Percentiles rank a stretch among this genome's conserved stretches.
Conservation (phyloP, 805 yeast species). For the Nakazawaea wickerhamii region DNA sequence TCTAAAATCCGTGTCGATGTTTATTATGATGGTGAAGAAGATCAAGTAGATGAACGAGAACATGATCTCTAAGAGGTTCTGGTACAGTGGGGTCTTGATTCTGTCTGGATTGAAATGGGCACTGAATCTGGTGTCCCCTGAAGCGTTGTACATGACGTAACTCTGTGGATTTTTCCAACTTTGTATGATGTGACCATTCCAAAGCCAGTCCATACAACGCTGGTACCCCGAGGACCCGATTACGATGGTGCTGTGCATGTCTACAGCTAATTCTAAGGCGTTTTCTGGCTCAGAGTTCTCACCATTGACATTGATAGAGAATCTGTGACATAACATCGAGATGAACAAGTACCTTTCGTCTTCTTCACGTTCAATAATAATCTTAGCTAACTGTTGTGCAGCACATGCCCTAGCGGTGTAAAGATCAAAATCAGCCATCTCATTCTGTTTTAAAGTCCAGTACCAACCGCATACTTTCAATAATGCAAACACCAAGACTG, state of each 20-base stretch:
- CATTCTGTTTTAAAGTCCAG: conserved; percentile 48
- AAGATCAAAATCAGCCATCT: conserved; percentile 63
- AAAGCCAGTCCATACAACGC: conserved; percentile 80
- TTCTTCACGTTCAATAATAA: conserved; percentile 56
- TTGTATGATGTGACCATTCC: conserved; percentile 93
- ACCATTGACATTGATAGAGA: conserved; percentile 57
- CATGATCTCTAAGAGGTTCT: conserved; percentile 63
- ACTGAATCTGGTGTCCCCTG: conserved; percentile 45
- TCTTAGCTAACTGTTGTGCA: conserved; percentile 70
- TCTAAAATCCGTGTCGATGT: conserved; percentile 40
- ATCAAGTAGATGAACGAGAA: conserved; percentile 59
- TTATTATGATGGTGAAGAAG: conserved; percentile 59
- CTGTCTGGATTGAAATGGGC: conserved; percentile 78
- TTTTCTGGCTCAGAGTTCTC: conserved; percentile 59
- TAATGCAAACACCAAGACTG: conserved; percentile 63
- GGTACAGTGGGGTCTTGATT: conserved; percentile 80
- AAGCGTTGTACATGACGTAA: conserved; percentile 59
- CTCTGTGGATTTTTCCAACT: conserved; percentile 62
- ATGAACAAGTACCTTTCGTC: conserved; percentile 62
- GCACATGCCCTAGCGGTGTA: conserved; percentile 56
- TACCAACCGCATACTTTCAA: conserved; percentile 81
- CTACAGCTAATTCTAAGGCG: conserved; percentile 82
- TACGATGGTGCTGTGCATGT: conserved; percentile 71
- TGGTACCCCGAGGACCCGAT: conserved; percentile 82
- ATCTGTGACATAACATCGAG: conserved; percentile 73